phyloP scores from a whole-genome alignment of 345 rosid species.

The Lepidium africanum region DNA sequence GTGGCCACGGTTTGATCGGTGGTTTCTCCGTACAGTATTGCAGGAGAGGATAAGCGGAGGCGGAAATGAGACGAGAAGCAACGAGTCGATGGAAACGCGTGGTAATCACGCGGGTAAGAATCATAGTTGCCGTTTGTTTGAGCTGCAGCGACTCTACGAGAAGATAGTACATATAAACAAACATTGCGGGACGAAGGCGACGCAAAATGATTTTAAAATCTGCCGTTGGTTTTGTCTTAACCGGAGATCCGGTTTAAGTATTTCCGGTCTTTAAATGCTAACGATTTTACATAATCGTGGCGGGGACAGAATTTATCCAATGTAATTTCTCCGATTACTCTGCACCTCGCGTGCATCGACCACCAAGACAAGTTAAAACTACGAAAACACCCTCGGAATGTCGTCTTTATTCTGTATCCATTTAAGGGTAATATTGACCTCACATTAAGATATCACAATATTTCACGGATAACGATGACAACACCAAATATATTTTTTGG shows the following conservation, averaged over 20 bases:
- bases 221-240: neutral
- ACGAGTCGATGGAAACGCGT: neutral
- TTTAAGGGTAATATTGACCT: conserved; percentile 7
- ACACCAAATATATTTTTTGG: neutral
- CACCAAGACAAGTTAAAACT: neutral
- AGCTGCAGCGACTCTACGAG: neutral
- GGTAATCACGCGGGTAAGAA: neutral
- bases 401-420: neutral
- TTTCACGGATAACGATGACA: neutral
- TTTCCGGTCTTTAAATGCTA: neutral
- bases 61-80: neutral
- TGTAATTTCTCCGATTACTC: neutral
- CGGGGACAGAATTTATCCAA: too few species aligned
- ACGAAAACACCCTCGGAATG: neutral
- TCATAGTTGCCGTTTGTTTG: neutral
- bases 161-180: too few species aligned
- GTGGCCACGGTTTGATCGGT: conserved; percentile 86
- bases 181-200: neutral
- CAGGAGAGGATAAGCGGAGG: conserved; percentile 16
- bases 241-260: neutral
- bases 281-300: neutral
- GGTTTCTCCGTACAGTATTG: conserved; percentile 51
- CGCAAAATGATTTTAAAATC: neutral
- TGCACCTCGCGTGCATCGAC: conserved; percentile 12
- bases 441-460: neutral